Conservation (phyloP, 1,284 basidiomycete genomes). For the Ustilago tritici region DNA sequence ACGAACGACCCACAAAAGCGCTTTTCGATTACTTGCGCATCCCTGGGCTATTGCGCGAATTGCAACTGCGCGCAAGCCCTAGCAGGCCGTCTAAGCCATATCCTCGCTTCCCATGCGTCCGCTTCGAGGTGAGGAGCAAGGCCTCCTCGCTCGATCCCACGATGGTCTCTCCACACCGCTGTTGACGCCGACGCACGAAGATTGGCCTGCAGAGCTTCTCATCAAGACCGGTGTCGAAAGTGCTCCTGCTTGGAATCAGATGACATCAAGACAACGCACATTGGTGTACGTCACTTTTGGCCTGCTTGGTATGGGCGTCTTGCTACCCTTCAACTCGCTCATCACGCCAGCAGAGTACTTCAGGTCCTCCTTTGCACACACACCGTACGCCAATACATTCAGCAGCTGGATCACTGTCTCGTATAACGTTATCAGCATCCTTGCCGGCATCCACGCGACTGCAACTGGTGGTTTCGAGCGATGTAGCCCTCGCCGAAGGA, state of each 20-base stretch:
- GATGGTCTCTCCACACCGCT: constrained; percentile 22
- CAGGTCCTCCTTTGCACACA: constrained; percentile 48
- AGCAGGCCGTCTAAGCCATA: constrained; percentile 22
- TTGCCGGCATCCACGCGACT: constrained; percentile 55
- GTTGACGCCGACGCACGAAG: constrained; percentile 19
- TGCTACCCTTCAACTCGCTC: constrained; percentile 60
- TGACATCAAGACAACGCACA: constrained; percentile 28
- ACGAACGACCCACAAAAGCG: not conserved
- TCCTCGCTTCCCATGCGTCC: constrained; percentile 40
- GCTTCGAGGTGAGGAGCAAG: constrained; percentile 43
- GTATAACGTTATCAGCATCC: constrained; percentile 60
- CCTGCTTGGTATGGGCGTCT: constrained; percentile 49
- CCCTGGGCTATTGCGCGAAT: constrained; percentile 4
- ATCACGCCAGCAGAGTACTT: constrained; percentile 67
- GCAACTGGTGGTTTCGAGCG: constrained; percentile 51
- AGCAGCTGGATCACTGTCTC: constrained; percentile 61
- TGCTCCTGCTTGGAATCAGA: constrained; percentile 44
- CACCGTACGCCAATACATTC: constrained; percentile 52
- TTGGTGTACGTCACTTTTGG: constrained; percentile 50
- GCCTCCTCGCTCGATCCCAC: constrained; percentile 41
- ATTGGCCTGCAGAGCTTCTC: constrained; percentile 38
- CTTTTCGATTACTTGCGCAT: not conserved
- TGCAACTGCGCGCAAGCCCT: constrained; percentile 9
- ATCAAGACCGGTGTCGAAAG: constrained; percentile 52
- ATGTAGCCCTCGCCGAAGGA: constrained; percentile 42